Percentiles rank a stretch among this genome's conserved stretches.
phyloP scores from a whole-genome alignment of 1,284 basidiomycete genomes.

The Sanguinoderma infundibulare region DNA sequence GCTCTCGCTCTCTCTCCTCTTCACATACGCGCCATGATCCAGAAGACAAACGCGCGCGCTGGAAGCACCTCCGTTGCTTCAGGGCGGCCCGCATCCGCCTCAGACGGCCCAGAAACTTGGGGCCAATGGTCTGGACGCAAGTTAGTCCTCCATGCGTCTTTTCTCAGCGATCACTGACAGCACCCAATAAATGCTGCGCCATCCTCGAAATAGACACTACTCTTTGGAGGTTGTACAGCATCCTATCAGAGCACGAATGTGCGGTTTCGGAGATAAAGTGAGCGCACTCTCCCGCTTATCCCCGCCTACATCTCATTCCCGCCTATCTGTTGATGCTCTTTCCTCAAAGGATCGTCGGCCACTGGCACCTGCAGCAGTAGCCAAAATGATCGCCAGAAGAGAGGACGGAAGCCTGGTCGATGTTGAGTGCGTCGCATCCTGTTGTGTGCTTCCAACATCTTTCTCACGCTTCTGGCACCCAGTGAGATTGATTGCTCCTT shows the following conservation, averaged over 20 bases:
- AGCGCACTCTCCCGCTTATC: conserved; percentile 25
- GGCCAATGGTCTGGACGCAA: conserved; percentile 56
- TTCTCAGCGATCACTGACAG: conserved; percentile 14
- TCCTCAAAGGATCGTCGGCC: conserved; percentile 81
- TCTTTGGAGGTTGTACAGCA: conserved; percentile 85
- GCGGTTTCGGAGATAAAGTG: conserved; percentile 94
- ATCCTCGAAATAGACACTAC: conserved; percentile 61
- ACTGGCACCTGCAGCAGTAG: conserved; percentile 87
- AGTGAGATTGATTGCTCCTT: conserved; percentile 87
- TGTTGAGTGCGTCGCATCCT: conserved; percentile 63
- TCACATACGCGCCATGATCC: conserved; percentile 54
- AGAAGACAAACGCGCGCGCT: conserved; percentile 52
- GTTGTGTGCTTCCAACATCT: conserved; percentile 11
- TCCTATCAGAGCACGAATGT: conserved; percentile 88
- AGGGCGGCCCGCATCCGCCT: conserved; percentile 27
- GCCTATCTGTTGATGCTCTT: conserved; percentile 16
- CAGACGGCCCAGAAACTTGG: conserved; percentile 36
- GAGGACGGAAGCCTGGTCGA: conserved; percentile 74
- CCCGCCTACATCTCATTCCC: conserved; percentile 2
- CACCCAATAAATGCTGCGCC: conserved; percentile 16
- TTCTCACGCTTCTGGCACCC: conserved; percentile 23
- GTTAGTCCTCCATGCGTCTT: conserved; percentile 41
- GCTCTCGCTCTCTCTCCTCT: conserved; percentile 27
- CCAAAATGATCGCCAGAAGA: conserved; percentile 74
- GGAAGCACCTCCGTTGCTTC: conserved; percentile 38